Evolutionary conservation across 768 basidiomycete genomes (phyloP).

Genomic region (Russula abietina): DNA sequence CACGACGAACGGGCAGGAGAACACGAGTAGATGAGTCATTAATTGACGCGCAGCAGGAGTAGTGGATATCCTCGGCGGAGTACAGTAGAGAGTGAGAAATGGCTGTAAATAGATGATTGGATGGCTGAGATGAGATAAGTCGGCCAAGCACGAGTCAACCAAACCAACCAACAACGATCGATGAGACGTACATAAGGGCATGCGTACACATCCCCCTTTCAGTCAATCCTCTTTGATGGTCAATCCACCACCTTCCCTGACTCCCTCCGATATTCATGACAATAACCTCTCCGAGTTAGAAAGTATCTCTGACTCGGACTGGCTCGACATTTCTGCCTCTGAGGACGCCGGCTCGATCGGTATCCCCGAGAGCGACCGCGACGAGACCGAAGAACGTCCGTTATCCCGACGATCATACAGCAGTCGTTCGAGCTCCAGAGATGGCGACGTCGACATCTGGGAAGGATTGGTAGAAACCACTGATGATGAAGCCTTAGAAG

Average conservation of each 20-base stretch:
- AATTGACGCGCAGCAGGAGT: not conserved
- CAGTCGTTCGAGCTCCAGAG: slow-evolving; percentile 62
- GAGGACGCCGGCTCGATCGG: slow-evolving; percentile 66
- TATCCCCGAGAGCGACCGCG: slow-evolving; percentile 58
- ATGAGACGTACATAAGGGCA: slow-evolving; percentile 18
- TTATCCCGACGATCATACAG: slow-evolving; percentile 64
- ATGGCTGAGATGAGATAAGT: slow-evolving; percentile 5
- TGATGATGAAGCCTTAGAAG: slow-evolving; percentile 40
- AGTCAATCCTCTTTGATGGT: slow-evolving; percentile 22
- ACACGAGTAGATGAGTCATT: slow-evolving; percentile 18
- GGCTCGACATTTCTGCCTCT: slow-evolving; percentile 73
- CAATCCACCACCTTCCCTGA: slow-evolving; percentile 24
- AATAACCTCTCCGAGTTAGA: slow-evolving; percentile 56
- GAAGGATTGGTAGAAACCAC: slow-evolving; percentile 67
- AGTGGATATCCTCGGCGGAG: slow-evolving; percentile 37
- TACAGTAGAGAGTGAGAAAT: slow-evolving; percentile 30
- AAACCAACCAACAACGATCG: slow-evolving; percentile 17
- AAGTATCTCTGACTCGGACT: slow-evolving; percentile 71
- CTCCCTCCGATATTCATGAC: slow-evolving; percentile 33
- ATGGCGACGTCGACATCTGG: slow-evolving; percentile 70
- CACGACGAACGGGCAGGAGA: too few species aligned
- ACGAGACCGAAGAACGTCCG: slow-evolving; percentile 45
- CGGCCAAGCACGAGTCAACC: slow-evolving; percentile 22
- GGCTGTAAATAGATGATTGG: not conserved
- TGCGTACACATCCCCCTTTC: slow-evolving; percentile 23